phyloP scores from a whole-genome alignment of 257 asterid genomes.

The Cruciata laevipes region DNA sequence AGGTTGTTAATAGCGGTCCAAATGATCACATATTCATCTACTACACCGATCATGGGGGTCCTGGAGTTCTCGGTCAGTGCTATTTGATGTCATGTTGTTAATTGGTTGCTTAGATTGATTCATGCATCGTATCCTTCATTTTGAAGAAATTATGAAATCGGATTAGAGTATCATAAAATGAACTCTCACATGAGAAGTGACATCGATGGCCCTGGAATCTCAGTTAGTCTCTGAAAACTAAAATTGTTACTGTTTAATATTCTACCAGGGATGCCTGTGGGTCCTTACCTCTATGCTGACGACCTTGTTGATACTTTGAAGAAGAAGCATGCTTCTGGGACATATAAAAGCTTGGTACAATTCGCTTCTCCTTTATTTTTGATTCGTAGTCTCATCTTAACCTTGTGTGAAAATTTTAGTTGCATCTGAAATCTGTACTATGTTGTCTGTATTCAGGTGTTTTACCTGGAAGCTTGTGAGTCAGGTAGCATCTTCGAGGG shows the following conservation, averaged over 20 bases:
- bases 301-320: conserved; percentile 53
- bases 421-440: conserved; percentile 8
- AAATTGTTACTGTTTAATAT: conserved; percentile 1
- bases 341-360: conserved; percentile 81
- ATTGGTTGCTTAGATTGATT: not conserved
- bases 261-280: conserved; percentile 74
- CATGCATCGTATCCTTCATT: not conserved
- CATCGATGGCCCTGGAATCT: not conserved
- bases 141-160: not conserved
- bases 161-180: not conserved
- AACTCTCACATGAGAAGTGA: not conserved
- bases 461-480: conserved; percentile 96
- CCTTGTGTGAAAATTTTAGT: not conserved
- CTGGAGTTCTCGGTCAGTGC: conserved; percentile 88
- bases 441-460: conserved; percentile 39
- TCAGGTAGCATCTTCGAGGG: conserved; percentile 97
- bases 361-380: conserved; percentile 3
- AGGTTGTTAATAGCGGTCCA: conserved; percentile 89
- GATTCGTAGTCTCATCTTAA: not conserved
- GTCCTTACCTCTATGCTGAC: conserved; percentile 71
- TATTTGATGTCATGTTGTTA: not conserved
- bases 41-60: conserved; percentile 94
- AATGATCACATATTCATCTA: conserved; percentile 79
- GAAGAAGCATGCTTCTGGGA: conserved; percentile 76
- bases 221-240: not conserved